Percentiles rank a stretch among this genome's conserved stretches.
Evolutionary conservation across 2,329 filamentous ascomycete species (phyloP).

Genomic region (Thelonectria discophora): DNA sequence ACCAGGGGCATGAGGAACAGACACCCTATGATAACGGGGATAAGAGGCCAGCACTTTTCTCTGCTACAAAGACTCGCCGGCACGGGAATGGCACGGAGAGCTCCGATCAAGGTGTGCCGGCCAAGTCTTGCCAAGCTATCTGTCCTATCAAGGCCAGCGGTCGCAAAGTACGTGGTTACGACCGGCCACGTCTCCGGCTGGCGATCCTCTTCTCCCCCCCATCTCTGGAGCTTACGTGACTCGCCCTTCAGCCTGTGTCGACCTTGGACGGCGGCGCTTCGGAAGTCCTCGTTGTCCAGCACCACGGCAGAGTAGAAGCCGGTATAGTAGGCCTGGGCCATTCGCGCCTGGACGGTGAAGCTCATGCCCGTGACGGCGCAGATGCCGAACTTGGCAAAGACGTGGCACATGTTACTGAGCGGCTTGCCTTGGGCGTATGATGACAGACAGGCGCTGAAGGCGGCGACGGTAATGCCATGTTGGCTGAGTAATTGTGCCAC

Average conservation of each 20-base stretch:
- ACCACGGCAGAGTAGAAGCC: conserved; percentile 7
- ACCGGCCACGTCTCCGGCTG: conserved; percentile 3
- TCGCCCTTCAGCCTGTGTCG: background rate
- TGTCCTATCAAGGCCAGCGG: background rate
- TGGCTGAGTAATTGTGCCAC: conserved; percentile 3
- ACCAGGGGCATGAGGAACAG: too few species aligned
- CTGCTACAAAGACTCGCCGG: too few species aligned
- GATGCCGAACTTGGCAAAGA: conserved; percentile 2
- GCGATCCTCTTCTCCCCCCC: background rate
- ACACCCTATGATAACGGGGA: too few species aligned
- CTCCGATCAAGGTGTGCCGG: background rate
- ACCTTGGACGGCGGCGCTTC: conserved; percentile 2
- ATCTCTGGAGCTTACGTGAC: background rate
- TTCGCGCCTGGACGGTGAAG: background rate
- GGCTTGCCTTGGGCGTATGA: conserved; percentile 5
- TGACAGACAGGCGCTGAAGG: conserved; percentile 8
- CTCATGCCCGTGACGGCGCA: conserved; percentile 13
- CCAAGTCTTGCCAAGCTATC: conserved; percentile 1
- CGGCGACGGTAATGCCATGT: background rate
- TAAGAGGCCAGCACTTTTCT: too few species aligned
- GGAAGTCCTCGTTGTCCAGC: background rate
- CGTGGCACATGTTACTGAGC: conserved; percentile 4
- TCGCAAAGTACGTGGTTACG: conserved; percentile 4
- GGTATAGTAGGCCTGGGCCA: background rate
- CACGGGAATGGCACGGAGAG: background rate